These are phyloP conservation scores for Annulohypoxylon nitens DNA, from an alignment of 495 filamentous ascomycete genomes.

Conservation along the genomic window DNA sequence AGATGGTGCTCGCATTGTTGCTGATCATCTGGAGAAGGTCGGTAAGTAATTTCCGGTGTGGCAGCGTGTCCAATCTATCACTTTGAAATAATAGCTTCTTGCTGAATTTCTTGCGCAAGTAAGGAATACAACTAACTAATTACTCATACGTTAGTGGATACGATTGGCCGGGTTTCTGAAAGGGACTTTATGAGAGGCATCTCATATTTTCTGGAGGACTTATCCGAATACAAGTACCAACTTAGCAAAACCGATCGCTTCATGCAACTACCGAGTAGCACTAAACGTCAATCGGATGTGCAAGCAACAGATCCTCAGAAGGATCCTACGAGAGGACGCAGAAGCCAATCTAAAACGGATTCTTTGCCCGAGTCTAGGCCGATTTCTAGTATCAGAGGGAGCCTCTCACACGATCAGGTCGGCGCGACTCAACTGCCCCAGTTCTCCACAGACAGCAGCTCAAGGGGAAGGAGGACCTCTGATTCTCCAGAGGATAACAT, in stretches of 20 bases:
- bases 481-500: constrained; percentile 30
- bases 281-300: constrained; percentile 14
- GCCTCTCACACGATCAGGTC: neutral
- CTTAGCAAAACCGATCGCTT: constrained; percentile 38
- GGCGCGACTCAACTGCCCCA: constrained; percentile 12
- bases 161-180: constrained; percentile 42
- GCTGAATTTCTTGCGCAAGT: constrained; percentile 1
- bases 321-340: constrained; percentile 23
- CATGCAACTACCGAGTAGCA: constrained; percentile 2
- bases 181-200: constrained; percentile 47
- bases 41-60: constrained; percentile 30
- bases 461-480: constrained; percentile 1
- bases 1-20: constrained; percentile 67
- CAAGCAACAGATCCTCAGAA: constrained; percentile 25
- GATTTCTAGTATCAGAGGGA: constrained; percentile 6
- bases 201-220: constrained; percentile 45
- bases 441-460: constrained; percentile 23
- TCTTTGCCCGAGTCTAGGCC: neutral
- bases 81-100: no score
- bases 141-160: constrained; percentile 27
- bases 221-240: constrained; percentile 47
- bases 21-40: constrained; percentile 70
- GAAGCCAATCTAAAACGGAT: constrained; percentile 8
- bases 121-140: constrained; percentile 23
- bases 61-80: constrained; percentile 50